Base-by-base conservation (phyloP, 1,139 yeast species). In the Groenewaldozyma sp. region DNA sequence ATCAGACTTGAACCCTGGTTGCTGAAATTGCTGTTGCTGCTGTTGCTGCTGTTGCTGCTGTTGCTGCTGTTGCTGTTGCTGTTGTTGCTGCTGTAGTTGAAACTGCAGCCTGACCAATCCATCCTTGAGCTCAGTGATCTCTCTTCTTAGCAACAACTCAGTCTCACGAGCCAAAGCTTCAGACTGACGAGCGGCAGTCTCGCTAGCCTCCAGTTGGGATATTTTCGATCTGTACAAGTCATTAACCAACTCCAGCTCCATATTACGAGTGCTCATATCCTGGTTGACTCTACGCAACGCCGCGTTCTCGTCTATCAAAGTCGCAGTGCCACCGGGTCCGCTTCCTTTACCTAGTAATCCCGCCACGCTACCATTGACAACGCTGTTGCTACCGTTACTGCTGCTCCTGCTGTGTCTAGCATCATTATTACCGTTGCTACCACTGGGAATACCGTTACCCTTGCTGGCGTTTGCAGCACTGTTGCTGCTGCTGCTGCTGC, bases 241-340 rank as follows among this genome's bases (percentile, higher is more conserved):
- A 53, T 86, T 87, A 22, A 87, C 94, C 37, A 87, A 68, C 60
- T 88, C 96, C 44, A 88, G 69, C 58, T 88, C 96, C 16, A 82
- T 75, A 22, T 54, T 51, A 26, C 58, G 38, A 1, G 56, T 52
- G 31, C 51, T 44, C 27, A 55, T 43, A 11, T 42, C 37, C 40
- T 45, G 50, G 26, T 40, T 29, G 22, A 35, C 40, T n/a, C 28
- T 20, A 11, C 19, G 28, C 35, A 34, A 21, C 13, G 36, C 24
- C 35, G 27, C 28, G 16, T 9, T 17, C 34, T 20, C 20, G 18
- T 19, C 35, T 17, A 36, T 16, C 13, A 7, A 29, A 17, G 3
- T 24, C 22, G 18, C 32, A 10, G 27, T 4, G 37, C 20, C 6
- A 13, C 31, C 17, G 31, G 7, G 7, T 14, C 17, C 31, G 27